Conservation (phyloP, 1,284 basidiomycete genomes). For the Anthracocystis panici-leucophaei region DNA sequence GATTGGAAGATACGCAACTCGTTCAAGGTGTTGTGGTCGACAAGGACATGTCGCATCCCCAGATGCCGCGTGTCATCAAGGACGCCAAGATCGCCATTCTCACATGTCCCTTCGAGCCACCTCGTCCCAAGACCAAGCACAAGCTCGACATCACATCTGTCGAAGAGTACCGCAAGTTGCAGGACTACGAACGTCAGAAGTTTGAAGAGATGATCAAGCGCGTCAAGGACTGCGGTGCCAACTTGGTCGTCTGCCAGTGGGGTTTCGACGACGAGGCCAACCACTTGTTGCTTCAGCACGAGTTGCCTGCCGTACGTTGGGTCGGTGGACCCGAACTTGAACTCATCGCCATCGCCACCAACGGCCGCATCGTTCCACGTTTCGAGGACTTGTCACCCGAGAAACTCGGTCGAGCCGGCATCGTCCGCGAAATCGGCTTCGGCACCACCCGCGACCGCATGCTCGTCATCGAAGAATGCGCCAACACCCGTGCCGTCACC, state of each 20-base stretch:
- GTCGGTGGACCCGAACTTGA: conserved; percentile 99
- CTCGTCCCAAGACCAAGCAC: conserved; percentile 98
- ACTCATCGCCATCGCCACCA: conserved; percentile 98
- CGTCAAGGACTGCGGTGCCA: conserved; percentile 98
- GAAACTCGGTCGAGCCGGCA: conserved; percentile 91
- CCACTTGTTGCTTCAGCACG: conserved; percentile 96
- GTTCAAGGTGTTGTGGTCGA: conserved; percentile 97
- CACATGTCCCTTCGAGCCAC: conserved; percentile 98
- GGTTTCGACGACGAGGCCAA: conserved; percentile 99
- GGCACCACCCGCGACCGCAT: conserved; percentile 99
- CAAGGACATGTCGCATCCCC: conserved; percentile 99
- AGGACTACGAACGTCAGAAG: conserved; percentile 94
- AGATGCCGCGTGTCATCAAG: conserved; percentile 89
- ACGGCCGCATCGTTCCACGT: conserved; percentile 96
- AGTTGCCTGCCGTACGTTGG: conserved; percentile 97
- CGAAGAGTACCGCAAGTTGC: conserved; percentile 96
- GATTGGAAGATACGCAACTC: conserved; percentile 90
- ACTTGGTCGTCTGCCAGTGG: conserved; percentile 99
- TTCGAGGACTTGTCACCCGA: conserved; percentile 93
- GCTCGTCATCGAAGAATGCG: conserved; percentile 98
- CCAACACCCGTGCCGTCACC: conserved; percentile 94
- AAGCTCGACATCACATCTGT: conserved; percentile 97
- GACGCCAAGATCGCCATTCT: conserved; percentile 95
- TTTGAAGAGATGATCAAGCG: conserved; percentile 96
- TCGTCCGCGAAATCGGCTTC: conserved; percentile 93